phyloP scores from a whole-genome alignment of 1,284 basidiomycete genomes.

The Ganoderma lingzhi region DNA sequence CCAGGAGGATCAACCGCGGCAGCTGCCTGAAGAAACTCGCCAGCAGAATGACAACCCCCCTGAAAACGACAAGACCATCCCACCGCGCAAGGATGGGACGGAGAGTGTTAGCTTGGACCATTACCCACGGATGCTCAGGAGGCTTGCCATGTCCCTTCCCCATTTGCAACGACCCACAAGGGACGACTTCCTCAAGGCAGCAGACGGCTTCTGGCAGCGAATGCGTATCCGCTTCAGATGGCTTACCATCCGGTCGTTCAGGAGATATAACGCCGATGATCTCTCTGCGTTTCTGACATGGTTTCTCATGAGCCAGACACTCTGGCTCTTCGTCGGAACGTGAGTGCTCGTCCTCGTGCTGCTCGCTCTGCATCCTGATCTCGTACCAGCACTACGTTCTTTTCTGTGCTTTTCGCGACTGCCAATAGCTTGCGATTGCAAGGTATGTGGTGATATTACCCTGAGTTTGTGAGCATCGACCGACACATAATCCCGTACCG shows the following conservation, averaged over 20 bases:
- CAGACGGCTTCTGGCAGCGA: conserved; percentile 91
- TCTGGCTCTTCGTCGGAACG: conserved; percentile 96
- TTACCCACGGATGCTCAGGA: conserved; percentile 83
- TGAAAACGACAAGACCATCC: conserved; percentile 12
- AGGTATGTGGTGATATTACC: conserved; percentile 50
- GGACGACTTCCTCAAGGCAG: conserved; percentile 88
- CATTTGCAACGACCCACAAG: conserved; percentile 85
- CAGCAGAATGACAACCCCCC: neutral
- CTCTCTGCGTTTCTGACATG: conserved; percentile 96
- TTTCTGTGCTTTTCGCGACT: conserved; percentile 91
- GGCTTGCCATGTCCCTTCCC: conserved; percentile 76
- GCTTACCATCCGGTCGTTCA: conserved; percentile 96
- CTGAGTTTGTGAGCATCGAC: neutral
- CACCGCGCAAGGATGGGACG: conserved; percentile 18
- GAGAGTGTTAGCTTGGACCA: conserved; percentile 62
- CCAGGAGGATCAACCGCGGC: conserved; percentile 7
- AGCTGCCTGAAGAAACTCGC: neutral
- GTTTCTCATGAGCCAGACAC: conserved; percentile 92
- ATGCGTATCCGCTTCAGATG: conserved; percentile 95
- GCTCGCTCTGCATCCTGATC: conserved; percentile 26
- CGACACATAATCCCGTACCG: neutral
- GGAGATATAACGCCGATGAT: conserved; percentile 96
- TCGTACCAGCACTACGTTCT: conserved; percentile 82
- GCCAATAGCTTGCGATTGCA: conserved; percentile 93
- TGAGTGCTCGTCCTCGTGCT: conserved; percentile 50